A percentile compares a stretch with the other conserved stretches of the same genome.
Conservation (phyloP, 1,139 yeast genomes). For the Saccharomyces hybrid region DNA sequence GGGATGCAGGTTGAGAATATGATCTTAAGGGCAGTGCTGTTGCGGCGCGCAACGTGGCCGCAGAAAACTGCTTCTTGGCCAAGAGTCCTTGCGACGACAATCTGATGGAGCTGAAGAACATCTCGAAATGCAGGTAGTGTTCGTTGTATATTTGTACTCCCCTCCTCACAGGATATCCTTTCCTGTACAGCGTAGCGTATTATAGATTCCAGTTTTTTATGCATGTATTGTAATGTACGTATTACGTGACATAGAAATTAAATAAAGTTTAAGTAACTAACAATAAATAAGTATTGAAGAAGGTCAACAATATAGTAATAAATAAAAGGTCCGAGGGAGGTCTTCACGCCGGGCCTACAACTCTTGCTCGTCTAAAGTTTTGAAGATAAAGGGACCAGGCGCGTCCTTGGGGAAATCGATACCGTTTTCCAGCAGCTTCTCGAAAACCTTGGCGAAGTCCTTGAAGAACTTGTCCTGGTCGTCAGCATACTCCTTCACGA, state of each 20-base stretch:
- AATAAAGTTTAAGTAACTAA: too few relatives aligned
- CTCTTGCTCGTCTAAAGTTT: conserved; percentile 64
- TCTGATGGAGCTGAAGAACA: not conserved
- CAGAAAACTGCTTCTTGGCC: not conserved
- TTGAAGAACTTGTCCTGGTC: conserved; percentile 63
- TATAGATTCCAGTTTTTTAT: too few relatives aligned
- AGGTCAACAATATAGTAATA: too few relatives aligned
- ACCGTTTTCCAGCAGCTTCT: conserved; percentile 68
- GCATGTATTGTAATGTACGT: too few relatives aligned
- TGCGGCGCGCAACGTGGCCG: not conserved
- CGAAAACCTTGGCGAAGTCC: conserved; percentile 65
- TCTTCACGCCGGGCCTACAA: conserved; percentile 2
- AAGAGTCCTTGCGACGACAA: not conserved
- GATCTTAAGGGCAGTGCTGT: not conserved
- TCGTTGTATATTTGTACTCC: not conserved
- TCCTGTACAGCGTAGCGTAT: too few relatives aligned
- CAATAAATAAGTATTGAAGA: not conserved
- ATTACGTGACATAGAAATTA: too few relatives aligned
- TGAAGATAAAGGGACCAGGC: conserved; percentile 43
- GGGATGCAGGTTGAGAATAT: not conserved
- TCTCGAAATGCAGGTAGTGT: not conserved
- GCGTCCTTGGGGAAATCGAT: conserved; percentile 48
- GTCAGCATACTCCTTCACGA: conserved; percentile 64
- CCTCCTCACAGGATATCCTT: too few relatives aligned
- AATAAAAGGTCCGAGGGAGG: too few relatives aligned